Conservation (phyloP, 2,329 filamentous ascomycete genomes). For the Pyricularia pennisetigena region DNA sequence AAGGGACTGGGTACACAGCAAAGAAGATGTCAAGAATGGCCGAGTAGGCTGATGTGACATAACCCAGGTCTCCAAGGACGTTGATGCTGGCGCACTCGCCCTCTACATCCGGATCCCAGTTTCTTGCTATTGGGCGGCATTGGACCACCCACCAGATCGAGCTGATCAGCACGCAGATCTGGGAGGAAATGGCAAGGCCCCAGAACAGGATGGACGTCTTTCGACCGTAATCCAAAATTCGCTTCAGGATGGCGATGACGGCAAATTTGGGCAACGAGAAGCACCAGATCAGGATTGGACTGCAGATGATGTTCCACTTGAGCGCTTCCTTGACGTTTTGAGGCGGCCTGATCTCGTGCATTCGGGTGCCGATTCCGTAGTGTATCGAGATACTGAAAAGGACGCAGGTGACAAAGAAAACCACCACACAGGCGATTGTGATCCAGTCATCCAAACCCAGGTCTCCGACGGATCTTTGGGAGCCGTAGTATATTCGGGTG, state of each 20-base stretch:
- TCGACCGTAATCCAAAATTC: conserved; percentile 19
- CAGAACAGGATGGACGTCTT: conserved; percentile 19
- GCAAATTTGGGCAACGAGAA: conserved; percentile 24
- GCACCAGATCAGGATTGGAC: conserved; percentile 19
- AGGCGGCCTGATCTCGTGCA: conserved; percentile 7
- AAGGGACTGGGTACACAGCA: conserved; percentile 20
- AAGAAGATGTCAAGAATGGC: conserved; percentile 21
- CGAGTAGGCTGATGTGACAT: conserved; percentile 20
- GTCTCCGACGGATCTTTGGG: conserved; percentile 9
- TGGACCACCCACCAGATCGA: conserved; percentile 21
- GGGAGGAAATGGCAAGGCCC: conserved; percentile 19
- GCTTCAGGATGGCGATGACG: conserved; percentile 20
- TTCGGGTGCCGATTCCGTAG: conserved; percentile 18
- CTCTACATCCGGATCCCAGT: conserved; percentile 17
- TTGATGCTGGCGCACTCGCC: conserved; percentile 14
- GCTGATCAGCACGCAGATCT: conserved; percentile 18
- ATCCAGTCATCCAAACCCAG: conserved; percentile 21
- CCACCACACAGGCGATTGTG: conserved; percentile 17
- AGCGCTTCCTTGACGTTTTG: conserved; percentile 13
- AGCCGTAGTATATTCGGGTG: conserved; percentile 13
- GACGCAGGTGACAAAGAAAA: conserved; percentile 19
- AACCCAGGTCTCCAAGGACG: conserved; percentile 15
- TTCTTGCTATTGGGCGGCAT: conserved; percentile 16
- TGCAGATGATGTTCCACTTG: conserved; percentile 21
- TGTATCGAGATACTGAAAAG: conserved; percentile 17